Base-by-base conservation (phyloP, 164 flowering plant genomes). In the Vitis amurensis region DNA sequence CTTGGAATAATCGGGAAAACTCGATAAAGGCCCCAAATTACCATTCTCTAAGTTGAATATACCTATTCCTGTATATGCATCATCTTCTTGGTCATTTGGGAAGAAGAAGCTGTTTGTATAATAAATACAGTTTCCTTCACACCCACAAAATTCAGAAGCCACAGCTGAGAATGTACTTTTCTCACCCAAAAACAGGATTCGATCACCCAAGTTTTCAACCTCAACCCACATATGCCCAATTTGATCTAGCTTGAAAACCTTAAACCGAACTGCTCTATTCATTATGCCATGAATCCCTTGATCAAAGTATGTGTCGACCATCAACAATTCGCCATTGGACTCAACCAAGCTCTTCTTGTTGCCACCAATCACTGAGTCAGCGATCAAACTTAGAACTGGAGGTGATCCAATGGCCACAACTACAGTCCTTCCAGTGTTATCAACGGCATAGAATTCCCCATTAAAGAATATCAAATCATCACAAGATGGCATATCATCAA, bases 331-430 rank as follows among this genome's bases (percentile, higher is more conserved):
- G 5, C 90, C 90, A 29, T 64, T 44, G 0, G 80, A 85, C 55
- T 89, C 91, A 60, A 89, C 92, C 72, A 92, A 82, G 59, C 68
- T 80, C 81, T 90, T 86, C 84, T 80, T 88, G 68, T 90, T 92
- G 3, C 93, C 92, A 2, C 91, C 88, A 78, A 74, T 84, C 15
- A 83, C 82, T 7, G 85, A 64, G 12, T 57, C 17, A 2, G 87
- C 91, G 61, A 80, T 76, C 29, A 77, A 51, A 16, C 11, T 67
- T 53, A 83, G 66, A 17, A 9, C 66, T 14, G 61, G 63, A 67
- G 59, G 19, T 48, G 63, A 50, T 3, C 71, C 76, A 9, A 87
- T 37, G 7, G 44, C 44, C 44, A 37, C 87, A 17, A 74, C 49
- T 47, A 89, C 88, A 8, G 78, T 57, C 68, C 88, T 74, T 19